Evolutionary conservation across 1,139 yeast species (phyloP), one percentile per base, ranked within the genome.

Genomic region (Taphrina communis): DNA sequence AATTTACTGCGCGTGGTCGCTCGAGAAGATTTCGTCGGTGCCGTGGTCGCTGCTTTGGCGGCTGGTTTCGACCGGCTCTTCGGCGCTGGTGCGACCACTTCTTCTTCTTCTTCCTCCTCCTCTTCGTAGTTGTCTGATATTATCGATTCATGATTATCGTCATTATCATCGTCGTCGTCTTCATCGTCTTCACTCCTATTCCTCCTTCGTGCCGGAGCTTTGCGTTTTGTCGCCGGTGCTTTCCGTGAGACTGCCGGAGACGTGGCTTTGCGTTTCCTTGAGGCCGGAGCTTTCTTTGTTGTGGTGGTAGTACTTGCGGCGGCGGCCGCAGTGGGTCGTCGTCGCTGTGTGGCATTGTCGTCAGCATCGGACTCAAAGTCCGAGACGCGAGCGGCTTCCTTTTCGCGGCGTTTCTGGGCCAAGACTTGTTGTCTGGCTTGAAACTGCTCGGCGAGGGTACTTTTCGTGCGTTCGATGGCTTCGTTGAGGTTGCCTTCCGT

Each of bases 401-500:
- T 42, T 36, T 31, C 53, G 21, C 51, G 25, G 11, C 52, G 41
- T 17, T 50, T 41, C 56, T 53, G 38, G 6, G 53, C 61, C 41
- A 63, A 31, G 9, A n/a, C 25, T n/a, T 14, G 36, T 36, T 57
- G 52, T 19, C 59, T 42, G n/a, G 44, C 56, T 4, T 57, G 41
- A 17, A 57, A 56, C 9, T 55, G 61, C 19, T 48, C 42, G 6
- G 61, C 67, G 36, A 63, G 17, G 9, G 59, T 50, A 14, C 38
- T 48, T 36, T 55, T 53, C 38, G 60, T 63, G 76, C 65, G 75
- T 75, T 69, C 73, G 76, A 78, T 69, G 70, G 78, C 76, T 42
- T 76, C 76, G 41, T 74, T 66, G 76, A 75, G 76, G 41, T 78
- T 81, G 38, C 77, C 77, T 50, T 78, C 74, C 48, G 79, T 75